Evolutionary conservation across 257 asterid species (phyloP), one percentile per base, ranked within the genome.

Genomic region (Solanum clarkiae): DNA sequence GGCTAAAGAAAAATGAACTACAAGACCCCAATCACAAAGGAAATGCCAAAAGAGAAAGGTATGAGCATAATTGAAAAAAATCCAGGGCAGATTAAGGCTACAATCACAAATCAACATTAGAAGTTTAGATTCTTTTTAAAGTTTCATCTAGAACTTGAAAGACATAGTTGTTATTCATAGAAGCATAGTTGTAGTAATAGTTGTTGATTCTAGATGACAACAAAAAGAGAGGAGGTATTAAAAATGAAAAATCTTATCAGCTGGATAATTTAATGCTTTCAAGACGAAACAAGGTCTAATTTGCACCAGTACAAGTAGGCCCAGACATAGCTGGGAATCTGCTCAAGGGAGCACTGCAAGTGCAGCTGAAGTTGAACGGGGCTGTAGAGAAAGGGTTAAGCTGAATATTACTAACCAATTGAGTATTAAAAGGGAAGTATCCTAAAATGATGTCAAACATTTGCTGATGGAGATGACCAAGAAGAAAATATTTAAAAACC

Each of bases 391-490:
- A 59, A 70, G 72, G 53, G 54, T 32, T 20, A 77, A 69, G 12
- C 68, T 42, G 70, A 81, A 88, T 62, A 80, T 87, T 47, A 74
- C 60, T 24, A 88, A 81, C 88, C 85, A 83, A 84, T 84, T 45
- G 66, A 44, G 85, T 59, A 60, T 54, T 44, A 56, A 24, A 80
- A 85, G 77, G 68, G 88, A 77, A 70, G 36, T 57, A 47, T 74
- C 80, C 62, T 55, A 10, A 65, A 55, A 82, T 80, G 90, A 83
- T 82, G 56, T 90, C 66, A 91, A 88, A 81, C 89, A 85, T 83
- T 62, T 94, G 87, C 85, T 93, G 88, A 87, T 93, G 89, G 91
- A 88, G 90, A 93, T 90, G 91, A 94, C 90, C 87, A 91, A 91
- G 71, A 86, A 63, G 82, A 92, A 93, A 84, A 82, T 94, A 53